Percentiles rank a stretch among this genome's conserved stretches.
Evolutionary conservation across 768 basidiomycete genomes (phyloP).

Genomic region (Suillus subalutaceus): DNA sequence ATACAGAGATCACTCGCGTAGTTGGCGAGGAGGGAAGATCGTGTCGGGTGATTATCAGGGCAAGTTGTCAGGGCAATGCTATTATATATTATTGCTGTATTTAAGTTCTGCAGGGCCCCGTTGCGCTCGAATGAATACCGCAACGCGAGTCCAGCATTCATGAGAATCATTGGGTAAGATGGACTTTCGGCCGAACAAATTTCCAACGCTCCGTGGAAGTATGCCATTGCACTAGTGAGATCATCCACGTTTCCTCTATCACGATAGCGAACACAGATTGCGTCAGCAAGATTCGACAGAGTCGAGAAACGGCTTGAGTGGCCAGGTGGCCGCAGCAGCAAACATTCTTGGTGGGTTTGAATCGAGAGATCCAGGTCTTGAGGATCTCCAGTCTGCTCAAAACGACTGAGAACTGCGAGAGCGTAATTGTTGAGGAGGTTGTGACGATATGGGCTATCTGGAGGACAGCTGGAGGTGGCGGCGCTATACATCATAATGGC

Average conservation of each 20-base stretch:
- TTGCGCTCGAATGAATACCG: conserved; percentile 12
- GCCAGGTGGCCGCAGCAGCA: conserved; percentile 26
- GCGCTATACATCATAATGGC: conserved; percentile 19
- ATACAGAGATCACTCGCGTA: conserved; percentile 21
- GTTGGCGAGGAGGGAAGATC: conserved; percentile 23
- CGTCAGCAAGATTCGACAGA: conserved; percentile 26
- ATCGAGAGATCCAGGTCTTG: conserved; percentile 24
- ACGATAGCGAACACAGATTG: conserved; percentile 27
- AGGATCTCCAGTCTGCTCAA: conserved; percentile 15
- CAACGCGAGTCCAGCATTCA: conserved; percentile 15
- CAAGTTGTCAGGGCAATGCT: conserved; percentile 21
- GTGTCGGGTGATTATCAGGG: conserved; percentile 16
- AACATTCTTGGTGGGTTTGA: conserved; percentile 16
- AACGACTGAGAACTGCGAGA: conserved; percentile 22
- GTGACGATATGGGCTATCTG: conserved; percentile 19
- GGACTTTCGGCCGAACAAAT: conserved; percentile 19
- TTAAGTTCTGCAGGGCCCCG: conserved; percentile 20
- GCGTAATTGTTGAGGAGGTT: conserved; percentile 26
- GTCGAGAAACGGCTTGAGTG: conserved; percentile 15
- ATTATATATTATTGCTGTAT: conserved; percentile 24
- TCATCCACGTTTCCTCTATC: conserved; percentile 24
- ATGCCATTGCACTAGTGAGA: conserved; percentile 22
- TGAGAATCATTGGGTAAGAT: conserved; percentile 18
- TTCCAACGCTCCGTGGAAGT: conserved; percentile 20
- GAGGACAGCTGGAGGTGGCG: conserved; percentile 12